phyloP scores from a whole-genome alignment of 1,284 basidiomycete genomes.

The Pseudozyma hubeiensis region DNA sequence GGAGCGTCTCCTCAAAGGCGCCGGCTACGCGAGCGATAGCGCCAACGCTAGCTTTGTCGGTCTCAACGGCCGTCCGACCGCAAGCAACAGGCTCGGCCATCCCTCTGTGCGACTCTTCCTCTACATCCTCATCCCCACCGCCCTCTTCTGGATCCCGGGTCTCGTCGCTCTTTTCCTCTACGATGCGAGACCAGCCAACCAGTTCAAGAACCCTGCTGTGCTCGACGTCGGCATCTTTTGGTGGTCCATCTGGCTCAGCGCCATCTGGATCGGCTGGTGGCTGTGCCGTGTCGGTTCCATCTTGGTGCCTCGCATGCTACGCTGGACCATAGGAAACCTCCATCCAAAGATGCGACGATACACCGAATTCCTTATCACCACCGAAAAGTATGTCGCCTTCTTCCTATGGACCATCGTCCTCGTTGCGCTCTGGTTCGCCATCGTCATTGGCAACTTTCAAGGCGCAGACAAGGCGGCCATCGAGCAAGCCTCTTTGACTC shows the following conservation, averaged over 20 bases:
- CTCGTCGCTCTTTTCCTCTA: constrained; percentile 77
- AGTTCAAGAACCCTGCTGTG: constrained; percentile 71
- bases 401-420: constrained; percentile 78
- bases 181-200: constrained; percentile 72
- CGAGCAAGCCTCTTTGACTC: constrained; percentile 29
- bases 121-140: constrained; percentile 50
- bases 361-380: constrained; percentile 74
- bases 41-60: constrained; percentile 48
- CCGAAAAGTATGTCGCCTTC: constrained; percentile 72
- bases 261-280: constrained; percentile 90
- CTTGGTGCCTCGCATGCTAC: constrained; percentile 46
- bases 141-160: constrained; percentile 71
- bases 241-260: constrained; percentile 88
- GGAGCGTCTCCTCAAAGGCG: constrained; percentile 49
- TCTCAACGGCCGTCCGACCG: constrained; percentile 30
- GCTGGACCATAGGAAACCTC: constrained; percentile 62
- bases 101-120: constrained; percentile 34
- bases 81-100: constrained; percentile 17
- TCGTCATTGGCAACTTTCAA: constrained; percentile 64
- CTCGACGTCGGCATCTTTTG: constrained; percentile 76
- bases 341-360: constrained; percentile 72
- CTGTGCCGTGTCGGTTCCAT: constrained; percentile 77
- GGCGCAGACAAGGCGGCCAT: constrained; percentile 39
- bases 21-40: constrained; percentile 40
- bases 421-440: constrained; percentile 71